Evolutionary conservation across 1,284 basidiomycete species (phyloP).

Genomic region (Phaffia rhodozyma): DNA sequence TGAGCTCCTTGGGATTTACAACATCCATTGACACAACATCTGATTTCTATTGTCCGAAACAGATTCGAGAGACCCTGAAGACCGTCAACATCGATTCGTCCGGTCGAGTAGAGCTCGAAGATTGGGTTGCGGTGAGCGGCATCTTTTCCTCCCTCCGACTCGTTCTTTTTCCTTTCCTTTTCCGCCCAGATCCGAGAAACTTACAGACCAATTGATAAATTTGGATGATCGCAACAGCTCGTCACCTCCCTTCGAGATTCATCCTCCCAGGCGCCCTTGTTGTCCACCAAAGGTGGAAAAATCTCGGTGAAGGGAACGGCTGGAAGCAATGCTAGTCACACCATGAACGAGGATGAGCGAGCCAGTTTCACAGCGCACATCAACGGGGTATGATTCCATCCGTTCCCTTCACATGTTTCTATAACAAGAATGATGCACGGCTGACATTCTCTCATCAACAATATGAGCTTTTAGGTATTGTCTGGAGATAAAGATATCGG

Average conservation of each 20-base stretch:
- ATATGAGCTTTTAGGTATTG: constrained; percentile 50
- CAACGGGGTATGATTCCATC: constrained; percentile 54
- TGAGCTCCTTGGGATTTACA: constrained; percentile 11
- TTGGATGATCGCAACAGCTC: neutral
- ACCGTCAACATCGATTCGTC: constrained; percentile 86
- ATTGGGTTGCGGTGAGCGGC: constrained; percentile 79
- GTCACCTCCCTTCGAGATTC: constrained; percentile 13
- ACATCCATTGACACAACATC: constrained; percentile 26
- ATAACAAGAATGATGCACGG: neutral
- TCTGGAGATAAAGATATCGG: constrained; percentile 81
- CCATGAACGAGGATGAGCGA: constrained; percentile 95
- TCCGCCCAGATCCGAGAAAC: neutral
- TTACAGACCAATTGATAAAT: neutral
- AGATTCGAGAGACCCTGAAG: constrained; percentile 65
- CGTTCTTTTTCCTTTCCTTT: neutral
- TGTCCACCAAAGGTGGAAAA: constrained; percentile 58
- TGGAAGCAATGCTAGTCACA: constrained; percentile 91
- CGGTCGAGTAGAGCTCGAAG: constrained; percentile 92
- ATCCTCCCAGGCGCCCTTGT: constrained; percentile 40
- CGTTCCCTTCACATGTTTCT: constrained; percentile 11
- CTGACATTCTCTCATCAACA: constrained; percentile 2
- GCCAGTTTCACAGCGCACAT: constrained; percentile 96
- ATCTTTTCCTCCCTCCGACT: constrained; percentile 20
- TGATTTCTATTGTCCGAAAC: constrained; percentile 23
- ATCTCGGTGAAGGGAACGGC: constrained; percentile 82